Evolutionary conservation across 495 filamentous ascomycete species (phyloP).

Genomic region (Talaromyces nanjingensis): DNA sequence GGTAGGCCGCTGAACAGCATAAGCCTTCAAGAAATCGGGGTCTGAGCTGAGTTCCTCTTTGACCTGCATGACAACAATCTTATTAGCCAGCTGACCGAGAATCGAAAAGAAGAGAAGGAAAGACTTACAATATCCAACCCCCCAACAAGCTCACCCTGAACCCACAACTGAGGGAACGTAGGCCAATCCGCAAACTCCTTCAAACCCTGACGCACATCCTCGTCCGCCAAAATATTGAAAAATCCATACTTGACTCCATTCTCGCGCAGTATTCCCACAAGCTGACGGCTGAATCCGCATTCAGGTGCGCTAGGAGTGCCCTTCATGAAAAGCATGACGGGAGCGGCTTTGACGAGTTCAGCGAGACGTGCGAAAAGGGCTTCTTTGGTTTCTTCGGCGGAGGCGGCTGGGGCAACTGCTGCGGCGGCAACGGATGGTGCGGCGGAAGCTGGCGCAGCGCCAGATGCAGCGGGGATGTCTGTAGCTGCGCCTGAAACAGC

Average conservation of each 20-base stretch:
- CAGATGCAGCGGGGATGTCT: constrained; percentile 37
- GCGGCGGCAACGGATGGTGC: constrained; percentile 42
- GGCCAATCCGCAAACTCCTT: constrained; percentile 97
- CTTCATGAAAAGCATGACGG: constrained; percentile 90
- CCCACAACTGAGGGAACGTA: constrained; percentile 88
- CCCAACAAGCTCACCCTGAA: constrained; percentile 76
- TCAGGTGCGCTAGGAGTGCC: constrained; percentile 83
- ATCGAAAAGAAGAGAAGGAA: constrained; percentile 2
- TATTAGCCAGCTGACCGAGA: neutral
- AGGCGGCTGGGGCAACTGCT: constrained; percentile 24
- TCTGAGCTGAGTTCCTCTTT: constrained; percentile 70
- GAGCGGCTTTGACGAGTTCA: constrained; percentile 84
- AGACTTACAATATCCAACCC: constrained; percentile 89
- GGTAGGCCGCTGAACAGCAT: constrained; percentile 39
- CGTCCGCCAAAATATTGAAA: constrained; percentile 97
- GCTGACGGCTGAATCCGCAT: constrained; percentile 88
- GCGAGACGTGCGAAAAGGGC: constrained; percentile 68
- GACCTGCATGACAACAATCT: constrained; percentile 37
- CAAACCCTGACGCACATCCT: constrained; percentile 91
- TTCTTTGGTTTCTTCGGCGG: constrained; percentile 60
- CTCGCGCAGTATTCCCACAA: constrained; percentile 80
- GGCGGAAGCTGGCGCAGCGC: constrained; percentile 36
- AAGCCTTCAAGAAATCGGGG: constrained; percentile 69
- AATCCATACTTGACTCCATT: constrained; percentile 91
- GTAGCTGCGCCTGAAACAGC: constrained; percentile 26